These are phyloP conservation scores for Ascoidea rubescens DNA, from an alignment of 805 yeast species.

Conservation along the genomic window DNA sequence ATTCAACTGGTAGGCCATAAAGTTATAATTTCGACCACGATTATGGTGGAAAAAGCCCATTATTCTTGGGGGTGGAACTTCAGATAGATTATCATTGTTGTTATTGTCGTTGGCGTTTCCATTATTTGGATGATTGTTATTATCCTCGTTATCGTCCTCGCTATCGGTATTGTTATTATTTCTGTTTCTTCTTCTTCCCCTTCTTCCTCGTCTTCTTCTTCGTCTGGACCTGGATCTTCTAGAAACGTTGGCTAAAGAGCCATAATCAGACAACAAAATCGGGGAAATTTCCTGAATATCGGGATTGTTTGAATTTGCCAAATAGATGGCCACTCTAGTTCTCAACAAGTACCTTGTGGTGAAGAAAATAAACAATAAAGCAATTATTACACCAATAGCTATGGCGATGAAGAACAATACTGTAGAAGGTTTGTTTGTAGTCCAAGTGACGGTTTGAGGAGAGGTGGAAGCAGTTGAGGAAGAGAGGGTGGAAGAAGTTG, in stretches of 20 bases:
- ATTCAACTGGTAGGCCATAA: too few species aligned
- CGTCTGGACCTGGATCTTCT: too few species aligned
- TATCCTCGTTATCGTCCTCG: not conserved
- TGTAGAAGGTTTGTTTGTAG: conserved; percentile 38
- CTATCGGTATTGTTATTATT: too few species aligned
- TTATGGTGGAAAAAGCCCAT: conserved; percentile 13
- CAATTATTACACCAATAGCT: conserved; percentile 46
- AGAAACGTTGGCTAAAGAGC: not conserved
- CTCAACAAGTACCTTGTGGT: conserved; percentile 47
- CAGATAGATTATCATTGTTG: conserved; percentile 12
- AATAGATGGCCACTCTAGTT: conserved; percentile 36
- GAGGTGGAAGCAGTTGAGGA: not conserved
- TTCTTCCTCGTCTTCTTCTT: too few species aligned
- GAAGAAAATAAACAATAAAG: conserved; percentile 41
- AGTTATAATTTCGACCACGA: not conserved
- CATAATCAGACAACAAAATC: not conserved
- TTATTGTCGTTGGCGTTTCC: not conserved
- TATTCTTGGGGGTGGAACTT: conserved; percentile 10
- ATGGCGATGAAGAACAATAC: conserved; percentile 51
- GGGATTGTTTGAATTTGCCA: not conserved
- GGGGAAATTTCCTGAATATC: conserved; percentile 4
- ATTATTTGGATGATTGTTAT: not conserved
- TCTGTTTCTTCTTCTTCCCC: too few species aligned
- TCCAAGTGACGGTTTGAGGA: not conserved
- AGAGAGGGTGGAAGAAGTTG: not conserved